Percentiles rank a stretch among this genome's conserved stretches.
Evolutionary conservation across 2,329 filamentous ascomycete genomes (phyloP).

Genomic region (Fusarium newnesense): DNA sequence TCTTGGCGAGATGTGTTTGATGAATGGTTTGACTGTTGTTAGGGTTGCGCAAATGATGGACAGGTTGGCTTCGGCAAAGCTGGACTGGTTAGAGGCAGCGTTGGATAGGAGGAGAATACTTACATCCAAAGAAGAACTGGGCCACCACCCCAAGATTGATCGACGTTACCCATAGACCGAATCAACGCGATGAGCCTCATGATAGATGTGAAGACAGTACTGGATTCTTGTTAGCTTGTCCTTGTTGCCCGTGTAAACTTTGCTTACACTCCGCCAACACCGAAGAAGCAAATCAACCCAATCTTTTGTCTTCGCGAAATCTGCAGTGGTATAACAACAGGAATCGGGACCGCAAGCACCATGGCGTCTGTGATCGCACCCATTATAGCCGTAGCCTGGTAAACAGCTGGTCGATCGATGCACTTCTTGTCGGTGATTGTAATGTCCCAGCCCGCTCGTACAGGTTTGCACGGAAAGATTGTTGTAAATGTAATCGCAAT

Average conservation of each 20-base stretch:
- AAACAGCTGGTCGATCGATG: conserved; percentile 13
- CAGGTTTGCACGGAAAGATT: conserved; percentile 15
- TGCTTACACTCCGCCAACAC: conserved; percentile 7
- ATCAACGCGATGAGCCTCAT: conserved; percentile 27
- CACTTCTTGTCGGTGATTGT: conserved; percentile 4
- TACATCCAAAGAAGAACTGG: conserved; percentile 35
- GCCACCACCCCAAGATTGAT: conserved; percentile 16
- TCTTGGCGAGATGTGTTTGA: conserved; percentile 24
- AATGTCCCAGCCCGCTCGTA: conserved; percentile 16
- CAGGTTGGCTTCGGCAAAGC: conserved; percentile 29
- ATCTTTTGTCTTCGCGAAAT: conserved; percentile 14
- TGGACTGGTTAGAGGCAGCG: neutral
- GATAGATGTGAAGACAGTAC: conserved; percentile 25
- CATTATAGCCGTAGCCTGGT: conserved; percentile 17
- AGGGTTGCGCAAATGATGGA: conserved; percentile 28
- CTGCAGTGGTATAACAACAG: conserved; percentile 5
- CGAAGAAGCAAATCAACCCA: conserved; percentile 19
- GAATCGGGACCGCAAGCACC: conserved; percentile 18
- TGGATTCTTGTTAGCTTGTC: neutral
- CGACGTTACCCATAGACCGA: neutral
- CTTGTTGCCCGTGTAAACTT: rapidly evolving
- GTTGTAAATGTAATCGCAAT: conserved; percentile 20
- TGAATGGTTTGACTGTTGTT: conserved; percentile 23
- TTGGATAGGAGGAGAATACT: neutral
- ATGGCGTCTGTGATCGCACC: conserved; percentile 10